Base-by-base conservation (phyloP, 306 rosid genomes). In the Adenanthera pavonina region DNA sequence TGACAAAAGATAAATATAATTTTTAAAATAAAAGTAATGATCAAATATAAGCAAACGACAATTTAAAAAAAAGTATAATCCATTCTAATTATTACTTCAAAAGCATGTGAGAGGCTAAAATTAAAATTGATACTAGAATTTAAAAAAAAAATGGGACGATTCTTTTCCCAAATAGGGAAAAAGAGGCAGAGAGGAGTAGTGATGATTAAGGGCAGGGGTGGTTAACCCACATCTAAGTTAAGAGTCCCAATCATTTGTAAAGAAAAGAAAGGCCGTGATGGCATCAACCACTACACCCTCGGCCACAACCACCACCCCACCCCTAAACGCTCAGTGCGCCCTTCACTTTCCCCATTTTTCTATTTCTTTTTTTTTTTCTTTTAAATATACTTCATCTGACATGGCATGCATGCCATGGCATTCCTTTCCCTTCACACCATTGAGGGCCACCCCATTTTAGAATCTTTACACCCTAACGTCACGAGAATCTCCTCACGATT, bases 181-280 rank as follows among this genome's bases (percentile, higher is more conserved):
- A 75, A 56, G 30, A 52, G 15, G 59, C 36, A 34, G 84, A 54
- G 20, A 72, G 72, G 54, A 13, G 78, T 35, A 49, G 72, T 75
- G 83, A 69, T 82, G 54, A 75, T 69, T 12, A 78, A 60, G 77
- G 68, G 74, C 14, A 62, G 52, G 48, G 20, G 80, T 64, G 76
- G 44, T 57, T 38, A 73, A 57, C 78, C 88, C 83, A 75, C 79
- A 78, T 80, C 81, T 72, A 60, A 59, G 78, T 83, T 36, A 10
- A 16, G 85, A 78, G 84, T 34, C 87, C 87, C 86, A 44, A 8
- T 71, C 16, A 10, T 64, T 83, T 77, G 78, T 84, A 87, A 83
- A 95, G 95, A 91, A 88, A 84, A 87, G 89, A 91, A 88, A 77
- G 86, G 84, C 36, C 53, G 57, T 51, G 82, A 86, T 80, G 88